These are phyloP conservation scores for Apiotrichum porosum DNA, from an alignment of 1,284 basidiomycete species.

Conservation along the genomic window DNA sequence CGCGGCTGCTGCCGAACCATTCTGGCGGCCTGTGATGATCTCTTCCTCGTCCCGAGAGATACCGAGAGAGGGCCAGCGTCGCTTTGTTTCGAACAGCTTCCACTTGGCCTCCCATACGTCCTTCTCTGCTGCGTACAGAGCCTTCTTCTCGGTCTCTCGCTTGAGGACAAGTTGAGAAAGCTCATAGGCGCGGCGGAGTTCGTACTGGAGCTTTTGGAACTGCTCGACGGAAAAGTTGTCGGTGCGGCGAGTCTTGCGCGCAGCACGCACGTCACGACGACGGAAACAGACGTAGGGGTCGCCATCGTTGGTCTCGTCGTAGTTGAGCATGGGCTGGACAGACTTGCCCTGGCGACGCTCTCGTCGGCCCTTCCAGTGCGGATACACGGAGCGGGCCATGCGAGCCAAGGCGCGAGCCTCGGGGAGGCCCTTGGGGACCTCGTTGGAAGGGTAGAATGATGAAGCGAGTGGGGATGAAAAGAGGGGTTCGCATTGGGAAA, in stretches of 20 bases:
- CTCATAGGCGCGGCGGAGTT: slow-evolving; percentile 67
- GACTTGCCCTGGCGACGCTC: slow-evolving; percentile 67
- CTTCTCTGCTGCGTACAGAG: slow-evolving; percentile 57
- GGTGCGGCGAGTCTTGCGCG: slow-evolving; percentile 88
- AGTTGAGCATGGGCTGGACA: slow-evolving; percentile 74
- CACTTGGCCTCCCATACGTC: slow-evolving; percentile 75
- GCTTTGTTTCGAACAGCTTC: slow-evolving; percentile 71
- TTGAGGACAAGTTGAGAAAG: slow-evolving; percentile 64
- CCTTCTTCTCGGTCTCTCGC: slow-evolving; percentile 72
- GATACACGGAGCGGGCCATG: slow-evolving; percentile 66
- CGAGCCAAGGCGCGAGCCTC: slow-evolving; percentile 56
- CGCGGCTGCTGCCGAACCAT: slow-evolving; percentile 58
- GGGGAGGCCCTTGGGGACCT: slow-evolving; percentile 61
- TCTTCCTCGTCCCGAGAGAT: slow-evolving; percentile 78
- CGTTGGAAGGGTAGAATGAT: slow-evolving; percentile 60
- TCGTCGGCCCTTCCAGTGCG: slow-evolving; percentile 75
- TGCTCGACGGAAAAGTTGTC: slow-evolving; percentile 85
- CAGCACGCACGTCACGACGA: slow-evolving; percentile 86
- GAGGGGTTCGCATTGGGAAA: slow-evolving; percentile 70
- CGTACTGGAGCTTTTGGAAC: slow-evolving; percentile 70
- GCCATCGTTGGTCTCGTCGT: slow-evolving; percentile 87
- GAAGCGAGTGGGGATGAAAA: slow-evolving; percentile 59
- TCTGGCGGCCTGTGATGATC: slow-evolving; percentile 49
- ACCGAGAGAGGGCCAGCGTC: slow-evolving; percentile 63
- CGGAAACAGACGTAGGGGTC: slow-evolving; percentile 99